Evolutionary conservation across 345 rosid species (phyloP).

Genomic region (Ceriops zippeliana): DNA sequence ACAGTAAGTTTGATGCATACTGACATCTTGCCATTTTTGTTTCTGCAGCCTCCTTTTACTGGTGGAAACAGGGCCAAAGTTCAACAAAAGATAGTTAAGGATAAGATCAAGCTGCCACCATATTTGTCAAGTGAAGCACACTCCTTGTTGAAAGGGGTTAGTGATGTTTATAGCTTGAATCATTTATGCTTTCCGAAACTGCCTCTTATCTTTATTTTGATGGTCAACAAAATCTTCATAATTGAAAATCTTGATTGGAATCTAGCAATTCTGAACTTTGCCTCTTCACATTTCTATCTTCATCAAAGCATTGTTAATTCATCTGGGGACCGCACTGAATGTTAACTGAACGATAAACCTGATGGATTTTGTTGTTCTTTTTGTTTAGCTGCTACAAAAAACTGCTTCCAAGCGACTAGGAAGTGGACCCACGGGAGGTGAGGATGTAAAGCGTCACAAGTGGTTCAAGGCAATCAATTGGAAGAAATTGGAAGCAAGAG

Average conservation of each 20-base stretch:
- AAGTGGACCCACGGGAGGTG: slow-evolving; percentile 58
- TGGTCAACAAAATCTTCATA: too few relatives aligned
- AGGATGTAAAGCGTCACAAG: slow-evolving; percentile 72
- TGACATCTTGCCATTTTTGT: not conserved
- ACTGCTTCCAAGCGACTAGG: slow-evolving; percentile 71
- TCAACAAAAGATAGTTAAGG: slow-evolving; percentile 79
- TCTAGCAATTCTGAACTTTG: not conserved
- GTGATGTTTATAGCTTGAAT: not conserved
- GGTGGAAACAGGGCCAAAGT: slow-evolving; percentile 60
- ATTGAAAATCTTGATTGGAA: not conserved
- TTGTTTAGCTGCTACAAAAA: slow-evolving; percentile 67
- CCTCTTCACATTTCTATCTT: too few relatives aligned
- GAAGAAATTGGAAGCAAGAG: slow-evolving; percentile 77
- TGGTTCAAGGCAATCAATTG: slow-evolving; percentile 88
- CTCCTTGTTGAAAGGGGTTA: slow-evolving; percentile 78
- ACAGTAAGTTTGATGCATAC: too few relatives aligned
- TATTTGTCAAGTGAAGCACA: slow-evolving; percentile 78
- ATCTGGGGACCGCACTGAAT: not conserved
- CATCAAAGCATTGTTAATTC: too few relatives aligned
- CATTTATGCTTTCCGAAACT: too few relatives aligned
- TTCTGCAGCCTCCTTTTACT: slow-evolving; percentile 72
- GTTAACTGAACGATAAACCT: not conserved
- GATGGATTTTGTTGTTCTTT: not conserved
- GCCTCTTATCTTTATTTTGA: too few relatives aligned
- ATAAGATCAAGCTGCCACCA: slow-evolving; percentile 67